Conservation (phyloP, 2,329 filamentous ascomycete genomes). For the Daldinia sp. region DNA sequence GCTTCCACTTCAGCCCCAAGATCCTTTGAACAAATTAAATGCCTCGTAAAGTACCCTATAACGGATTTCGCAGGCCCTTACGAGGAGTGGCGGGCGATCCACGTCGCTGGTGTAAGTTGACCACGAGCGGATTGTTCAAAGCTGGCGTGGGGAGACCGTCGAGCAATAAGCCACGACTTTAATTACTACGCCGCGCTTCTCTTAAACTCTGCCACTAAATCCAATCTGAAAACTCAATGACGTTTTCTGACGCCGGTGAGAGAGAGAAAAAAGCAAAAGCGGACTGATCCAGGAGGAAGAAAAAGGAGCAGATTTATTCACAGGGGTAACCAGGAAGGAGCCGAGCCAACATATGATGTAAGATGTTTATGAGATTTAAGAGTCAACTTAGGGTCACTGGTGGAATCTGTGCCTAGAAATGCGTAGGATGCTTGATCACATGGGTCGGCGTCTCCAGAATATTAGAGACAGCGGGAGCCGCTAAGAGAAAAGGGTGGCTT, state of each 20-base stretch:
- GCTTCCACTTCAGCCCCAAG: slow-evolving; percentile 28
- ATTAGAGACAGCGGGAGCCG: slow-evolving; percentile 39
- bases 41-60: slow-evolving; percentile 11
- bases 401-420: slow-evolving; percentile 36
- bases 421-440: slow-evolving; percentile 43
- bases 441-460: slow-evolving; percentile 41
- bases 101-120: slow-evolving; percentile 22
- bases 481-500: slow-evolving; percentile 42
- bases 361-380: slow-evolving; percentile 40
- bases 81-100: slow-evolving; percentile 21
- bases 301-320: slow-evolving; percentile 38
- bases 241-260: slow-evolving; percentile 9
- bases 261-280: slow-evolving; percentile 26
- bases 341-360: slow-evolving; percentile 41
- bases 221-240: slow-evolving; percentile 11
- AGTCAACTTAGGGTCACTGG: slow-evolving; percentile 40
- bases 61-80: slow-evolving; percentile 24
- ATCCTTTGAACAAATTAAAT: slow-evolving; percentile 36
- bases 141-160: slow-evolving; percentile 26
- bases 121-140: slow-evolving; percentile 16
- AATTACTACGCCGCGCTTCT: slow-evolving; percentile 26
- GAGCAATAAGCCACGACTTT: slow-evolving; percentile 27
- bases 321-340: slow-evolving; percentile 28
- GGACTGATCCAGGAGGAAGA: slow-evolving; percentile 36
- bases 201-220: slow-evolving; percentile 27